phyloP scores from a whole-genome alignment of 495 filamentous ascomycete species.

The Bathelium albidoporum region DNA sequence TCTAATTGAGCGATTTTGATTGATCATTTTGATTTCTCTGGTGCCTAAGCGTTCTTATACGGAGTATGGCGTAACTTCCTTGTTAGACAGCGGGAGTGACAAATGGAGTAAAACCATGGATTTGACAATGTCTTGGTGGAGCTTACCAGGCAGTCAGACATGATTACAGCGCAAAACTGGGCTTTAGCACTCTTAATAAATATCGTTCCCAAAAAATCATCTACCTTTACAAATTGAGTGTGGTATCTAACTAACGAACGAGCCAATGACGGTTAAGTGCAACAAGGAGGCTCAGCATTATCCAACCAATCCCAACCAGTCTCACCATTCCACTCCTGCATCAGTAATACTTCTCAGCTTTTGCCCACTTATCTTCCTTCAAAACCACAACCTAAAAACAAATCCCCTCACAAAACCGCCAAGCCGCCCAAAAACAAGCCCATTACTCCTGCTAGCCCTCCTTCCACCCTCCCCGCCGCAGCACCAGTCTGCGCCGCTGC shows the following conservation, averaged over 20 bases:
- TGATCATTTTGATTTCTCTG: too few relatives aligned
- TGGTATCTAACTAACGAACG: neutral
- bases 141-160: neutral
- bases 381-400: neutral
- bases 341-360: neutral
- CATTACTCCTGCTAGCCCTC: constrained; percentile 12
- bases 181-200: neutral
- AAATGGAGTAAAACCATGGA: too few relatives aligned
- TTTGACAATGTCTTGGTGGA: too few relatives aligned
- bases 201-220: neutral
- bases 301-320: neutral
- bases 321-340: neutral
- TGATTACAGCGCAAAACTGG: neutral
- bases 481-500: constrained; percentile 4
- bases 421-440: constrained; percentile 20
- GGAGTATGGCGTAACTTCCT: too few relatives aligned
- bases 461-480: constrained; percentile 2
- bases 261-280: too few relatives aligned
- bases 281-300: neutral
- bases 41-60: too few relatives aligned
- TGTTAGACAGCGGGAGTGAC: too few relatives aligned
- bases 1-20: too few relatives aligned
- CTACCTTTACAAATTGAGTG: neutral
- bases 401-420: constrained; percentile 18
- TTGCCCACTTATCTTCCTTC: neutral